Conservation (phyloP, 2,329 filamentous ascomycete species). For the Cryoendolithus antarcticus region DNA sequence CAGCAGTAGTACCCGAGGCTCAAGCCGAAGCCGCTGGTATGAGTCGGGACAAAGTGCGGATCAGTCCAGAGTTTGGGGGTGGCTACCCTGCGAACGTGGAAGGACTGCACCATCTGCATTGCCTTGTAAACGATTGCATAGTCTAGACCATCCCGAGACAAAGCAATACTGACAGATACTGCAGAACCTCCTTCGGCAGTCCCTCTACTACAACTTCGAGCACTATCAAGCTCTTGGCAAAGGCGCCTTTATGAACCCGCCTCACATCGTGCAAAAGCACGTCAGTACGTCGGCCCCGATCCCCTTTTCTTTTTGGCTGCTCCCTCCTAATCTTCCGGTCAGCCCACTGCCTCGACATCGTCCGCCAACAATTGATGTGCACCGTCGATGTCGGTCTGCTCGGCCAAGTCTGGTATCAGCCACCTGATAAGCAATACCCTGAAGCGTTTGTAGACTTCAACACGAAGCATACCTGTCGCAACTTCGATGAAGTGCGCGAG, state of each 20-base stretch:
- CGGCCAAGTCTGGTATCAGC: slow-evolving; percentile 48
- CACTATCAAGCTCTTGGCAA: slow-evolving; percentile 41
- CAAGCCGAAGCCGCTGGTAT: slow-evolving; percentile 45
- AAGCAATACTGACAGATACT: too few species aligned
- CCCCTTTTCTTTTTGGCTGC: too few species aligned
- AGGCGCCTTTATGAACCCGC: slow-evolving; percentile 46
- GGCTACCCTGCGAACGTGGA: slow-evolving; percentile 48
- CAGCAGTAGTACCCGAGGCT: slow-evolving; percentile 37
- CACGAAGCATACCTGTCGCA: slow-evolving; percentile 46
- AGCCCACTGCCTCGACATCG: slow-evolving; percentile 49
- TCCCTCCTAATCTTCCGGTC: slow-evolving; percentile 21
- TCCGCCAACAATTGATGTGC: slow-evolving; percentile 55
- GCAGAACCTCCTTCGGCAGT: slow-evolving; percentile 46
- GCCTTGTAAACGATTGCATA: not conserved
- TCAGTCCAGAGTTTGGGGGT: slow-evolving; percentile 43
- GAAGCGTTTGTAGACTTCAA: slow-evolving; percentile 50
- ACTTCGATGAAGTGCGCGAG: slow-evolving; percentile 40
- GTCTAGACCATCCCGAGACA: too few species aligned
- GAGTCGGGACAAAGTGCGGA: slow-evolving; percentile 42
- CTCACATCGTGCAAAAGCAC: slow-evolving; percentile 43
- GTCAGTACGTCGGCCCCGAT: slow-evolving; percentile 44
- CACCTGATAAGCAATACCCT: slow-evolving; percentile 21
- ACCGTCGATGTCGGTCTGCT: slow-evolving; percentile 47
- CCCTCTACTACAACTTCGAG: slow-evolving; percentile 47
- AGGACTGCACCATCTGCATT: slow-evolving; percentile 26